Base-by-base conservation (phyloP, 2,329 filamentous ascomycete genomes). In the Diaporthe ilicicola region DNA sequence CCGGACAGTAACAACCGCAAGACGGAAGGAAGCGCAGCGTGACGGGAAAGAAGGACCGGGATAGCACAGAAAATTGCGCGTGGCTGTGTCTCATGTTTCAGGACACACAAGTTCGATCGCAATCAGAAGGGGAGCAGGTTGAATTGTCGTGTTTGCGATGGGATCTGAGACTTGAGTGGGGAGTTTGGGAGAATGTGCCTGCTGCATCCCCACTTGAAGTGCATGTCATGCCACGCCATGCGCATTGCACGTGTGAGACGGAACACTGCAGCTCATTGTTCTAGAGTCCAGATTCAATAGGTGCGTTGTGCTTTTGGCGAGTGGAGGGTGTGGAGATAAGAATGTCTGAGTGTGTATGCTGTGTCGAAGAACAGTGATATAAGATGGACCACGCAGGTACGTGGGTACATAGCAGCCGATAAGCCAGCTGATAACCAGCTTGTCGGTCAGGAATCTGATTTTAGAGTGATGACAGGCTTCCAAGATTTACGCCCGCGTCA, bases 1-100 rank as follows among this genome's bases (percentile, higher is more conserved):
- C 1, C 9, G 56, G 27, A 15, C 19, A 48, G 24, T 22, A 24
- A 48, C 12, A 27, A 29, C 6, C 19, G 39, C 42, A 22, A 32
- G 42, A 48, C 29, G 42, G 44, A 64, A 50, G 59, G 59, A 64
- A 50, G 59, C 29, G 50, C 17, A 19, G 44, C 59, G 27, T 32
- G 24, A 7, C 2, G 42, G 19, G 34, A 48, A 22, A 29, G 17
- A 15, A 15, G 10, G 56, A 27, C n/a, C 32, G 24, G n/a, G n/a
- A 29, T n/a, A 6, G 55, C 39, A 46, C 24, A 46, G 42, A 39
- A 10, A 32, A 62, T 22, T 48, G 42, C 29, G 19, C 42, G 59
- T 62, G 59, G 59, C 42, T 62, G 59, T 62, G 59, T 62, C 7
- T 48, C 34, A 19, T 46, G 42, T 62, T 48, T 62, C 59, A 62